These are phyloP conservation scores for Panicum miliaceum DNA, from an alignment of 176 grass and related monocot genomes.

Conservation along the genomic window DNA sequence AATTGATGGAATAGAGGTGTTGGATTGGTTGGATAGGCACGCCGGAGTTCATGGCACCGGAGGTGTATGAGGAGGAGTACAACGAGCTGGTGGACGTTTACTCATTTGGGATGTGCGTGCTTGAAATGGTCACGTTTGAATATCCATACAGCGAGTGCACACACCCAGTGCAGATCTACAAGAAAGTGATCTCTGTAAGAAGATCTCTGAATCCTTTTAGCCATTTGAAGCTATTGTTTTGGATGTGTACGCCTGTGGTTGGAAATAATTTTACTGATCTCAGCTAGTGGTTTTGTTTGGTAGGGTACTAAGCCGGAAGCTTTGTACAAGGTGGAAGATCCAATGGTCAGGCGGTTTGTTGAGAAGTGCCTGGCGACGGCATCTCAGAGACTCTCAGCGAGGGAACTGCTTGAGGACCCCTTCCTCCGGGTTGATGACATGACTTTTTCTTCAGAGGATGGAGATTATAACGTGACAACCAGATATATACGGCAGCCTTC, in stretches of 20 bases:
- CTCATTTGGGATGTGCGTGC: slow-evolving; percentile 95
- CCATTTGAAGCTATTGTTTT: not conserved
- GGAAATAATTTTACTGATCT: slow-evolving; percentile 42
- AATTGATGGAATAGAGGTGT: slow-evolving; percentile 30
- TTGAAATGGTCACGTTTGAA: slow-evolving; percentile 97
- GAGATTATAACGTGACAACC: slow-evolving; percentile 32
- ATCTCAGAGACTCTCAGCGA: slow-evolving; percentile 63
- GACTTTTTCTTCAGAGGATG: slow-evolving; percentile 31
- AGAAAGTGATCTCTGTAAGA: slow-evolving; percentile 95
- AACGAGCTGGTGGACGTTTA: slow-evolving; percentile 98
- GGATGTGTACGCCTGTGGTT: not conserved
- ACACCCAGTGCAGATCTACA: slow-evolving; percentile 93
- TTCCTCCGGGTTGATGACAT: slow-evolving; percentile 67
- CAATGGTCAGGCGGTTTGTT: slow-evolving; percentile 69
- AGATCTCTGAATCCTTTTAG: slow-evolving; percentile 11
- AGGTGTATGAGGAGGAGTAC: slow-evolving; percentile 97
- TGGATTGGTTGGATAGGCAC: slow-evolving; percentile 56
- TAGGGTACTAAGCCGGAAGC: slow-evolving; percentile 91
- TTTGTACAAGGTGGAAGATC: slow-evolving; percentile 76
- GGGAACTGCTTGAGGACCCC: slow-evolving; percentile 78
- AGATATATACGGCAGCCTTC: slow-evolving; percentile 47
- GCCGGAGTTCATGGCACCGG: slow-evolving; percentile 98
- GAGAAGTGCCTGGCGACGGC: slow-evolving; percentile 77
- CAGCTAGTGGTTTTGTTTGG: slow-evolving; percentile 39
- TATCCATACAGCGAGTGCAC: slow-evolving; percentile 95